Conservation (phyloP, 495 filamentous ascomycete genomes). For the Penicillium salamii region DNA sequence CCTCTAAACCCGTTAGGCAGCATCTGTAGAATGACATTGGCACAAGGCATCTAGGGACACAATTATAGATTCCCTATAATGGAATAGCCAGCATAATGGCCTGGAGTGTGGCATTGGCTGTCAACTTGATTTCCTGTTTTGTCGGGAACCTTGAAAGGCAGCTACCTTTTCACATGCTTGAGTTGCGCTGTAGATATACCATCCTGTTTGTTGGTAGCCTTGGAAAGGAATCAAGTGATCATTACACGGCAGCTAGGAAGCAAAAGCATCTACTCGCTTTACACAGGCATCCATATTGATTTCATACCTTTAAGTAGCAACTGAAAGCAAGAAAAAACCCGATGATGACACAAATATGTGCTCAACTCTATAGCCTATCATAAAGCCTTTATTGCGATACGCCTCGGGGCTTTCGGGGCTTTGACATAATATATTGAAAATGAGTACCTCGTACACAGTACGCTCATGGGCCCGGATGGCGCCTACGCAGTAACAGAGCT, state of each 20-base stretch:
- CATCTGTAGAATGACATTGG: background rate
- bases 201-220: too few relatives aligned
- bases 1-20: background rate
- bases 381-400: too few relatives aligned
- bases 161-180: too few relatives aligned
- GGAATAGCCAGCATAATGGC: background rate
- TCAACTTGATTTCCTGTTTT: background rate
- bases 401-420: background rate
- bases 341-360: too few relatives aligned
- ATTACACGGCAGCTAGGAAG: background rate
- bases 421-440: too few relatives aligned
- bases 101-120: background rate
- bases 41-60: background rate
- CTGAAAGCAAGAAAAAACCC: too few relatives aligned
- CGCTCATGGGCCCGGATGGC: background rate
- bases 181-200: background rate
- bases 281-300: background rate
- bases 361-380: too few relatives aligned
- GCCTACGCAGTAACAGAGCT: background rate
- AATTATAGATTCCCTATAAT: background rate
- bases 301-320: too few relatives aligned
- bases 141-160: background rate
- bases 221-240: background rate
- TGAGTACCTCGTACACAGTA: too few relatives aligned
- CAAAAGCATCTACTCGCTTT: background rate